A percentile compares a stretch with the other conserved stretches of the same genome.
These are phyloP conservation scores for Laguncularia racemosa DNA, from an alignment of 345 rosid species.

Conservation along the genomic window DNA sequence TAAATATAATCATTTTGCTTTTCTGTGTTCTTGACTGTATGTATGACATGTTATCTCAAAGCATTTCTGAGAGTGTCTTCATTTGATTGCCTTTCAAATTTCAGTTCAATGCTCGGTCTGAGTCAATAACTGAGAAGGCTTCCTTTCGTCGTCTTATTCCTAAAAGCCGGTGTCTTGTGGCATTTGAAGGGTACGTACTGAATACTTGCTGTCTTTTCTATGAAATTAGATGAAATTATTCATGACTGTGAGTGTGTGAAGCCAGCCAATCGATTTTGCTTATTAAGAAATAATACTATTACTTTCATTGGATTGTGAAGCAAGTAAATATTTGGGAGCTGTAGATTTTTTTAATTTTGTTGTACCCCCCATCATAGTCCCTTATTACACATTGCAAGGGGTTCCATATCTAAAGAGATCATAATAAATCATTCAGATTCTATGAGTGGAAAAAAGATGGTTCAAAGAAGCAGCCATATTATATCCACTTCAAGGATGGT, in stretches of 20 bases:
- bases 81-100: neutral
- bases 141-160: constrained; percentile 88
- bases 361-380: no score
- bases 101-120: constrained; percentile 96
- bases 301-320: no score
- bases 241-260: no score
- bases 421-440: constrained; percentile 39
- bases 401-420: neutral
- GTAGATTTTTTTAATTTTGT: no score
- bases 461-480: constrained; percentile 84
- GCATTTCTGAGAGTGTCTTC: neutral
- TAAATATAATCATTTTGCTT: neutral
- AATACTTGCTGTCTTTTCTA: no score
- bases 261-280: no score
- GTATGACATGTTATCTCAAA: no score
- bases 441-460: constrained; percentile 97
- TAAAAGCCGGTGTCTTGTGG: constrained; percentile 67
- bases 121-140: constrained; percentile 67
- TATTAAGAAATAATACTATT: no score
- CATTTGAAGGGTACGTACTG: constrained; percentile 68
- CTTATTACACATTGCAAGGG: neutral
- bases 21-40: neutral
- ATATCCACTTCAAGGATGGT: constrained; percentile 75
- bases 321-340: no score
- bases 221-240: no score